phyloP scores from a whole-genome alignment of 768 basidiomycete genomes.

The Amyloporia xantha region DNA sequence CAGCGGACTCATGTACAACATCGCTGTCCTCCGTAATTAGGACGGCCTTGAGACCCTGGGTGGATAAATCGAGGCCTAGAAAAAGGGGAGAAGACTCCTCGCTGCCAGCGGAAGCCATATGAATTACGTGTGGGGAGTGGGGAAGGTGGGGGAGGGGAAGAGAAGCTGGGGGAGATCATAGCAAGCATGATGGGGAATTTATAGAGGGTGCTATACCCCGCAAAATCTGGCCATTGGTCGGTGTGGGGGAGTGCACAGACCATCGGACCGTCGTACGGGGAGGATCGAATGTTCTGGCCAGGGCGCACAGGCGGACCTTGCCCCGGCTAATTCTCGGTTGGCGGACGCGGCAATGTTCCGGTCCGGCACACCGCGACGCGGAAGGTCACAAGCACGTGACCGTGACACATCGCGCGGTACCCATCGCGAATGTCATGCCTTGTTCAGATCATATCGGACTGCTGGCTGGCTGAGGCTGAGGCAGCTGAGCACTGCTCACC shows the following conservation, averaged over 20 bases:
- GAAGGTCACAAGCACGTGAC: neutral
- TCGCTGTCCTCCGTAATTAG: slow-evolving; percentile 50
- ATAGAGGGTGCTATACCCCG: neutral
- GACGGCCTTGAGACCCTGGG: slow-evolving; percentile 78
- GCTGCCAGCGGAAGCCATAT: neutral
- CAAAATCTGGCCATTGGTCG: neutral
- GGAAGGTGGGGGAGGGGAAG: neutral
- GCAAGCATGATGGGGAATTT: neutral
- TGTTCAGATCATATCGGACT: no score
- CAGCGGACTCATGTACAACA: slow-evolving; percentile 61
- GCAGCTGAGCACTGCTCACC: no score
- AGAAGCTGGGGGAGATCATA: neutral
- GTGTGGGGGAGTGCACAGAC: neutral
- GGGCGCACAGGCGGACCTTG: slow-evolving; percentile 1
- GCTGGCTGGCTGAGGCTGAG: no score
- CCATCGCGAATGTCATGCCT: no score
- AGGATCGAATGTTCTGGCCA: slow-evolving; percentile 2
- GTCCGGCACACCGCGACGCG: neutral
- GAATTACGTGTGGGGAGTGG: neutral
- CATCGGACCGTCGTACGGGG: neutral
- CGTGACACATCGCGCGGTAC: neutral
- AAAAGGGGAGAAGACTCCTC: slow-evolving; percentile 34
- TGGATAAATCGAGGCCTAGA: slow-evolving; percentile 82
- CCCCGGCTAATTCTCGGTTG: slow-evolving; percentile 1
- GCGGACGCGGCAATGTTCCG: neutral